Evolutionary conservation across 805 yeast genomes (phyloP), one percentile per base, ranked within the genome.

Genomic region (Yarrowia sp.): DNA sequence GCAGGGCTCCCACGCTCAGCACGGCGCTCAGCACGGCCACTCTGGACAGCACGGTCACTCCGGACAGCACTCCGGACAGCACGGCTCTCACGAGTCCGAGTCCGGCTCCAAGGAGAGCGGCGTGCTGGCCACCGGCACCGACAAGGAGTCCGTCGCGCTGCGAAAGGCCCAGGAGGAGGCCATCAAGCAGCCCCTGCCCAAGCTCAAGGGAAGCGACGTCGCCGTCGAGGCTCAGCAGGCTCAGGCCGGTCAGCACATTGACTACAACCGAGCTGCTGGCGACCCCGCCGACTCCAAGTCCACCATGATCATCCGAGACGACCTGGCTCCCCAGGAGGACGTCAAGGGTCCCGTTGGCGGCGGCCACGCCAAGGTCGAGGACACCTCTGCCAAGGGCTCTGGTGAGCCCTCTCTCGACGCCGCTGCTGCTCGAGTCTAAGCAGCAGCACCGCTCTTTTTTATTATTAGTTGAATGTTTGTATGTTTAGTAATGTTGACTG

Each of bases 111-210:
- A 24, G 32, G 22, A 13, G 16, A 16, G n/a, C n/a, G 6, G 12
- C 12, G 47, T 38, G 21, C 46, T 38, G 4, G 61, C 47, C 19
- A 55, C 61, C 14, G 61, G 61, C 6, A 9, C 14, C 27, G 47
- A 55, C 61, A 31, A 55, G 47, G 61, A 55, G 29, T 38, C 47
- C 36, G 4, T 18, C 18, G 16, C 10, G 12, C 47, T 39, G 18
- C 46, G 58, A 51, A 51, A 55, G 47, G 61, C 46, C 13, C 61
- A 55, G 38, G 38, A 38, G 61, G 47, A 55, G 47, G 61, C 61
- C 10, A 55, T 55, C 38, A 39, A 55, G 36, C 61, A 55, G 47
- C 46, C 46, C 8, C 38, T 55, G 8, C 61, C 61, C 47, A 29
- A 6, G 8, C 38, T 55, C 22, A 38, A 36, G 47, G 47, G 61